These are phyloP conservation scores for Zopfia rhizophila DNA, from an alignment of 2,329 filamentous ascomycete genomes.

Conservation along the genomic window DNA sequence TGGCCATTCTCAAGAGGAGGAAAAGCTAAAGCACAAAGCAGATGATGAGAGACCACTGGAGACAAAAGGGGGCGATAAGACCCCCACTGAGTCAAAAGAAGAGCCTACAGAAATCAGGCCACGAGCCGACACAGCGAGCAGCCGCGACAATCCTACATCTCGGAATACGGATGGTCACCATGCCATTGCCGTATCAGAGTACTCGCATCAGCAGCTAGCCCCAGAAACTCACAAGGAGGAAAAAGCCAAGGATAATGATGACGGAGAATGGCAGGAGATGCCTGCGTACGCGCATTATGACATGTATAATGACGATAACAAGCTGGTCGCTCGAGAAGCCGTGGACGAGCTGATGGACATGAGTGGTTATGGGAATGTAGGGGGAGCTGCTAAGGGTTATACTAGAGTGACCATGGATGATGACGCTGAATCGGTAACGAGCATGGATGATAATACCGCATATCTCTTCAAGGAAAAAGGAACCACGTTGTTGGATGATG, in stretches of 20 bases:
- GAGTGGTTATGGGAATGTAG: conserved; percentile 78
- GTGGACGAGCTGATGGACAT: conserved; percentile 74
- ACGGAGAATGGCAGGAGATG: conserved; percentile 93
- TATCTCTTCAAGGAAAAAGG: conserved; percentile 87
- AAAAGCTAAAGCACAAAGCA: conserved; percentile 2
- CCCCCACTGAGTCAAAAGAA: conserved; percentile 2
- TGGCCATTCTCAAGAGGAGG: not conserved
- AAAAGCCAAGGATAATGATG: conserved; percentile 67
- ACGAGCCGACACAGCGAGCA: conserved; percentile 12
- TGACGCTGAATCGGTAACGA: conserved; percentile 91
- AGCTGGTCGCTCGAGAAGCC: conserved; percentile 83
- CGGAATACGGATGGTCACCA: conserved; percentile 2
- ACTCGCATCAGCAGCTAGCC: conserved; percentile 85
- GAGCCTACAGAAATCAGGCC: conserved; percentile 11
- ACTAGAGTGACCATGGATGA: conserved; percentile 95
- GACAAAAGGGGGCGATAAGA: conserved; percentile 4
- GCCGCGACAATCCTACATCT: conserved; percentile 21
- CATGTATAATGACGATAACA: conserved; percentile 94
- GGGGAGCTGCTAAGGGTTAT: conserved; percentile 93
- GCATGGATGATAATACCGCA: conserved; percentile 95
- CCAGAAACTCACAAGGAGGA: conserved; percentile 57
- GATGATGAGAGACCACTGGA: conserved; percentile 19
- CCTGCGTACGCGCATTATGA: conserved; percentile 92
- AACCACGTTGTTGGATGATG: conserved; percentile 69
- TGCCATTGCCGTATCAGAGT: conserved; percentile 73